These are phyloP conservation scores for Agrocybe pediades DNA, from an alignment of 768 basidiomycete species.

Conservation along the genomic window DNA sequence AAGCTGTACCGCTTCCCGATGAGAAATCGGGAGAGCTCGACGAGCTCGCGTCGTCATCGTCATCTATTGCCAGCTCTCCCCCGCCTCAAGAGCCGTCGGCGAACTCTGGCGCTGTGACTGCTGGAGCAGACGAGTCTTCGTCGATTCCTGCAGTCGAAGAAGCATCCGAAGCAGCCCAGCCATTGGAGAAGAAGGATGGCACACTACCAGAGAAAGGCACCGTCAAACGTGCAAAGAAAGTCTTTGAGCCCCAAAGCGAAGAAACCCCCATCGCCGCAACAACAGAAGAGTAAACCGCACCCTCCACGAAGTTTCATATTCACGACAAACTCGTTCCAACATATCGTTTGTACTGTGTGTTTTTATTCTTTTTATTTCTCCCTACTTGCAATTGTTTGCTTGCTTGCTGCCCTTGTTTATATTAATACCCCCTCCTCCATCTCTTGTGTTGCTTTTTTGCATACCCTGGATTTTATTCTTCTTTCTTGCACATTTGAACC, in stretches of 20 bases:
- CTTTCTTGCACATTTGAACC: neutral
- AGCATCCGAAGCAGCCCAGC: neutral
- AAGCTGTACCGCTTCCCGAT: slow-evolving; percentile 40
- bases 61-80: slow-evolving; percentile 16
- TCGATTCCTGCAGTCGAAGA: neutral
- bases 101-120: neutral
- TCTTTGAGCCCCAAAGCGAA: neutral
- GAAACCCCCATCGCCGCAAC: neutral
- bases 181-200: neutral
- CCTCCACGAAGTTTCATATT: neutral
- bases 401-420: neutral
- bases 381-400: too few species aligned
- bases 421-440: neutral
- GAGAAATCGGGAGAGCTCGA: slow-evolving; percentile 41
- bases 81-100: neutral
- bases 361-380: neutral
- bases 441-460: neutral
- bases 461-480: neutral
- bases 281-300: neutral
- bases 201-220: neutral
- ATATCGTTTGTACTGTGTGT: neutral
- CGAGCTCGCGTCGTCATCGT: slow-evolving; percentile 23
- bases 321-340: neutral
- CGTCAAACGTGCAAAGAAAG: neutral
- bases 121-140: neutral